These are phyloP conservation scores for Acrodontium crateriforme DNA, from an alignment of 2,329 filamentous ascomycete species.

Conservation along the genomic window DNA sequence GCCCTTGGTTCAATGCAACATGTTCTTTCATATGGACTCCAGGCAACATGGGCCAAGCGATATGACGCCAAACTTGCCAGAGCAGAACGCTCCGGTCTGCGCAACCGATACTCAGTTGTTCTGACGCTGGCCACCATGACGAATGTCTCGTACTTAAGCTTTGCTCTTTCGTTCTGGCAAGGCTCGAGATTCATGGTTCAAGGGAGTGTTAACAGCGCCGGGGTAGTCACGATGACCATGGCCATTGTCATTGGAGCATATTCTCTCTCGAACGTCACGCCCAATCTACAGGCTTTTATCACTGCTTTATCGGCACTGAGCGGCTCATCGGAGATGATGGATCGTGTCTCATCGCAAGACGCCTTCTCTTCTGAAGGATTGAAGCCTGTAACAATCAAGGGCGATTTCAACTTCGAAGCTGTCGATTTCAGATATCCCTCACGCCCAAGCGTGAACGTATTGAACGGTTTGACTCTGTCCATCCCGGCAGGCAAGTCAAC, in stretches of 20 bases:
- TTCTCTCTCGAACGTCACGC: slow-evolving; percentile 68
- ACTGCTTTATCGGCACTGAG: slow-evolving; percentile 65
- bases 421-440: no score
- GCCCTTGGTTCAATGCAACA: slow-evolving; percentile 84
- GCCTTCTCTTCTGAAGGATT: slow-evolving; percentile 48
- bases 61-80: no score
- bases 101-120: no score
- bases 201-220: slow-evolving; percentile 49
- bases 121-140: no score
- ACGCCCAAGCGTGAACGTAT: slow-evolving; percentile 20
- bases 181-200: slow-evolving; percentile 56
- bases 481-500: slow-evolving; percentile 26
- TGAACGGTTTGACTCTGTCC: slow-evolving; percentile 17
- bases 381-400: no score
- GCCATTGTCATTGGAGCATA: slow-evolving; percentile 82
- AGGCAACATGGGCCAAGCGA: slow-evolving; percentile 68
- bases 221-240: slow-evolving; percentile 72
- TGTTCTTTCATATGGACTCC: slow-evolving; percentile 76
- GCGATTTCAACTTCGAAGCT: no score
- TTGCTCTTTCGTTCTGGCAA: slow-evolving; percentile 73
- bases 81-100: no score
- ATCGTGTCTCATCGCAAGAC: slow-evolving; percentile 69
- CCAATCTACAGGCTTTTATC: slow-evolving; percentile 71
- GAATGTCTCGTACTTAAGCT: no score
- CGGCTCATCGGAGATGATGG: slow-evolving; percentile 85